phyloP scores from a whole-genome alignment of 352 stramenopile genomes.

The Globisporangium irregulare region DNA sequence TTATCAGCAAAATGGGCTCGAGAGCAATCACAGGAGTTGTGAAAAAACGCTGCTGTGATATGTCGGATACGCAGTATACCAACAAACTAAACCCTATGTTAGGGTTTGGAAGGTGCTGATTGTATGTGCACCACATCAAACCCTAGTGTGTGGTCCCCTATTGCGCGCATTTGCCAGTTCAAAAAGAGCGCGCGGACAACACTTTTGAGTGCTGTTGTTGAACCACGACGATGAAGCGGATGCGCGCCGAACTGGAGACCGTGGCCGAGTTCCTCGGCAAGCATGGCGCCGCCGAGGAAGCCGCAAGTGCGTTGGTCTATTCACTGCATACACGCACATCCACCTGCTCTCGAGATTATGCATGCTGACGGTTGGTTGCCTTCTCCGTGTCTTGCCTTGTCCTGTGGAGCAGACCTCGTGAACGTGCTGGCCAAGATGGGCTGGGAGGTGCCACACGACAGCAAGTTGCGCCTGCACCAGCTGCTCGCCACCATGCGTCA shows the following conservation, averaged over 20 bases:
- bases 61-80: neutral
- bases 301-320: conserved; percentile 26
- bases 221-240: conserved; percentile 10
- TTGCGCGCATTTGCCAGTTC: neutral
- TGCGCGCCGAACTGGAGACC: conserved; percentile 38
- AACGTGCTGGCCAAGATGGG: conserved; percentile 45
- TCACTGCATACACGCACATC: neutral
- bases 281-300: conserved; percentile 39
- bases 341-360: neutral
- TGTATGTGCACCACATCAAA: neutral
- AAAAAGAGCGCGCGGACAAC: neutral
- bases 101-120: neutral
- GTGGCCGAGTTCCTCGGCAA: conserved; percentile 55
- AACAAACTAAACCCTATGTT: no score
- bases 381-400: neutral
- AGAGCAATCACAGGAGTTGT: neutral
- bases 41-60: neutral
- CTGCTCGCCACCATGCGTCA: conserved; percentile 45
- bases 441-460: conserved; percentile 37
- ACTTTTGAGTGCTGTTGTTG: neutral
- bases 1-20: neutral
- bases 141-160: neutral
- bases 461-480: conserved; percentile 44
- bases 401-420: conserved; percentile 28
- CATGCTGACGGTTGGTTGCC: neutral